A percentile compares a stretch with the other conserved stretches of the same genome.
These are phyloP conservation scores for Citrus sp. DNA, from an alignment of 345 rosid genomes.

Conservation along the genomic window DNA sequence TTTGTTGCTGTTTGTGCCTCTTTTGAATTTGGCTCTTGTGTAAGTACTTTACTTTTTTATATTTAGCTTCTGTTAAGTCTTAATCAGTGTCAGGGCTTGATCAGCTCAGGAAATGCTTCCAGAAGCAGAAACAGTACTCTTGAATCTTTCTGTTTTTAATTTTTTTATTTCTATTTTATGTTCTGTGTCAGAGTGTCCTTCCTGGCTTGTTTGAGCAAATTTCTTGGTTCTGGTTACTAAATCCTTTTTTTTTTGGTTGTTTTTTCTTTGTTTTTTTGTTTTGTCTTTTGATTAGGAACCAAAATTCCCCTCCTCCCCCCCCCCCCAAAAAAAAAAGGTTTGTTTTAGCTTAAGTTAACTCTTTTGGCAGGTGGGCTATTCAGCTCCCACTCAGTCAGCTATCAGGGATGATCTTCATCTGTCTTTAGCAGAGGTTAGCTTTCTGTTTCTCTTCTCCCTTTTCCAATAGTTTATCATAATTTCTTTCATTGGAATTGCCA, in stretches of 20 bases:
- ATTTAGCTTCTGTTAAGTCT: neutral
- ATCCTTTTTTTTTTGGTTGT: neutral
- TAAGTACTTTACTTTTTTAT: conserved; percentile 33
- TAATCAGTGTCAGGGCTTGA: neutral
- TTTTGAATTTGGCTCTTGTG: conserved; percentile 88
- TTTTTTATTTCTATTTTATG: neutral
- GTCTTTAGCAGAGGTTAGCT: conserved; percentile 62
- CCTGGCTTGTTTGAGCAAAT: conserved; percentile 17
- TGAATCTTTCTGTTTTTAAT: neutral
- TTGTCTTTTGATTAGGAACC: conserved; percentile 27
- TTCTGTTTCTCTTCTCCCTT: neutral
- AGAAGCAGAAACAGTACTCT: neutral
- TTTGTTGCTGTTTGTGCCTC: conserved; percentile 86
- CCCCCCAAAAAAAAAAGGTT: conserved; percentile 15
- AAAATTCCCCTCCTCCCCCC: conserved; percentile 12
- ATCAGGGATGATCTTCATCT: conserved; percentile 78
- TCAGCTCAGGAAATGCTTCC: neutral
- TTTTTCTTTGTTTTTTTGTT: neutral
- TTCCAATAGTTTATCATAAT: neutral
- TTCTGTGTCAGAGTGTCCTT: neutral
- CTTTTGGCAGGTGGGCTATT: conserved; percentile 85
- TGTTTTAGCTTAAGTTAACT: conserved; percentile 45
- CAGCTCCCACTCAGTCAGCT: conserved; percentile 89
- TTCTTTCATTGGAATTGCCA: neutral
- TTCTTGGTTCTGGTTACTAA: conserved; percentile 33